phyloP scores from a whole-genome alignment of 2,329 filamentous ascomycete genomes.

The Neophaeococcomyces aloes region DNA sequence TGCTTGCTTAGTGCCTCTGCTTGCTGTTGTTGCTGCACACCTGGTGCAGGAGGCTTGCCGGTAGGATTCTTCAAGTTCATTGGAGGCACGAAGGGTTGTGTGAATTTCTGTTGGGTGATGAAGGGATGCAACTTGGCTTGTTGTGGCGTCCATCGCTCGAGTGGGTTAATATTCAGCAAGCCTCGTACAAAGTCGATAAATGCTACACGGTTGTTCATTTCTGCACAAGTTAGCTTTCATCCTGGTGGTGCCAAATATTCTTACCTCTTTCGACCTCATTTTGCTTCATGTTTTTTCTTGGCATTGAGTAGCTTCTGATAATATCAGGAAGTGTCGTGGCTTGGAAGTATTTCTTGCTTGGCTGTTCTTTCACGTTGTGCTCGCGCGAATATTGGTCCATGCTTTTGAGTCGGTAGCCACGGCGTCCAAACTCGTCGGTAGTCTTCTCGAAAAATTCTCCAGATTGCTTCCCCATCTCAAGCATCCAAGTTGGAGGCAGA shows the following conservation, averaged over 20 bases:
- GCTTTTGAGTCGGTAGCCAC: slow-evolving; percentile 83
- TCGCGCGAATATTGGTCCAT: slow-evolving; percentile 98
- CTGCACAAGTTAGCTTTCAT: slow-evolving; percentile 39
- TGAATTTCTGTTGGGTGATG: slow-evolving; percentile 96
- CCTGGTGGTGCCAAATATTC: slow-evolving; percentile 19
- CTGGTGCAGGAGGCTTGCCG: slow-evolving; percentile 79
- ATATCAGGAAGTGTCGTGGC: slow-evolving; percentile 91
- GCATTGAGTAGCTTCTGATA: slow-evolving; percentile 96
- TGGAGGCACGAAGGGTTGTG: slow-evolving; percentile 87
- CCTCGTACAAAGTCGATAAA: slow-evolving; percentile 98
- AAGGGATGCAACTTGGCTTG: slow-evolving; percentile 96
- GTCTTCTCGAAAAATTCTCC: slow-evolving; percentile 94
- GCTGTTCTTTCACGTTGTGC: slow-evolving; percentile 92
- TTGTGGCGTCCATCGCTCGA: slow-evolving; percentile 95
- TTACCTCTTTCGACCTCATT: slow-evolving; percentile 90
- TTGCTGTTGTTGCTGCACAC: slow-evolving; percentile 90
- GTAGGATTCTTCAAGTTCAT: slow-evolving; percentile 91
- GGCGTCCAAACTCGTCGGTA: slow-evolving; percentile 81
- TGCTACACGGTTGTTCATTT: slow-evolving; percentile 95
- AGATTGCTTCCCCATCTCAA: slow-evolving; percentile 96
- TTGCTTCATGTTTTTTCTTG: slow-evolving; percentile 98
- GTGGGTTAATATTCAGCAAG: slow-evolving; percentile 82
- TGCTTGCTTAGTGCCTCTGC: slow-evolving; percentile 91
- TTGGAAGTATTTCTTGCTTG: slow-evolving; percentile 99
- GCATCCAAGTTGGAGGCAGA: slow-evolving; percentile 95